phyloP scores from a whole-genome alignment of 148 eudicot species.

The Chenopodium quinoa region DNA sequence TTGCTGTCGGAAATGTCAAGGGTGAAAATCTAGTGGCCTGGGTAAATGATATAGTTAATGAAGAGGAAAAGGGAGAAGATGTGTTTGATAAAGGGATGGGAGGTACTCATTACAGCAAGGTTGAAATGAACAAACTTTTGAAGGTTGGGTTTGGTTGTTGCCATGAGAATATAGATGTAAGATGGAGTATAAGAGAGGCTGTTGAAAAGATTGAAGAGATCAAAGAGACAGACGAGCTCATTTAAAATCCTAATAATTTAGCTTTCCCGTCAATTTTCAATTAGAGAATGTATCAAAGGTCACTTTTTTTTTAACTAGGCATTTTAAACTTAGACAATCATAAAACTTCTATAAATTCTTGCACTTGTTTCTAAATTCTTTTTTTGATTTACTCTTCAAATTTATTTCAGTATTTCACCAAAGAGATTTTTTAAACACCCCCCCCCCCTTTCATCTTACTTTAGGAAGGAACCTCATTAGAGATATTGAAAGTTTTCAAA shows the following conservation, averaged over 20 bases:
- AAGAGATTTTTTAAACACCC: neutral
- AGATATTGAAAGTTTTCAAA: neutral
- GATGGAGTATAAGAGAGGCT: conserved; percentile 51
- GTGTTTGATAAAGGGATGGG: conserved; percentile 57
- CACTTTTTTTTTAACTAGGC: neutral
- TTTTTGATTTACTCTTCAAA: neutral
- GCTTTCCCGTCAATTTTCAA: neutral
- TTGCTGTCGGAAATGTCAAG: conserved; percentile 35
- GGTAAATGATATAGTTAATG: conserved; percentile 37
- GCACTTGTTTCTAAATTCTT: neutral
- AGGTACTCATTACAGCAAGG: conserved; percentile 21
- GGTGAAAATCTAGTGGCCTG: conserved; percentile 41
- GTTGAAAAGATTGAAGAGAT: conserved; percentile 46
- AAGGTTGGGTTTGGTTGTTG: conserved; percentile 54
- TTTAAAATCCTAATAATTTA: conserved; percentile 9
- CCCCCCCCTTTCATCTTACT: neutral
- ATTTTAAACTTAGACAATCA: neutral
- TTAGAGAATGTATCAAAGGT: conserved; percentile 9
- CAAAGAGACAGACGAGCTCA: conserved; percentile 27
- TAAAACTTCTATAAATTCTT: neutral
- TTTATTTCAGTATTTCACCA: neutral
- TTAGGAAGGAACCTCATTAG: neutral
- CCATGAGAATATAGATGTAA: conserved; percentile 51
- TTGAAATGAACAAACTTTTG: conserved; percentile 52
- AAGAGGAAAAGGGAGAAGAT: conserved; percentile 24